Percentiles rank a stretch among this genome's conserved stretches.
phyloP scores from a whole-genome alignment of 2,329 filamentous ascomycete genomes.

The Penicillium sp. region DNA sequence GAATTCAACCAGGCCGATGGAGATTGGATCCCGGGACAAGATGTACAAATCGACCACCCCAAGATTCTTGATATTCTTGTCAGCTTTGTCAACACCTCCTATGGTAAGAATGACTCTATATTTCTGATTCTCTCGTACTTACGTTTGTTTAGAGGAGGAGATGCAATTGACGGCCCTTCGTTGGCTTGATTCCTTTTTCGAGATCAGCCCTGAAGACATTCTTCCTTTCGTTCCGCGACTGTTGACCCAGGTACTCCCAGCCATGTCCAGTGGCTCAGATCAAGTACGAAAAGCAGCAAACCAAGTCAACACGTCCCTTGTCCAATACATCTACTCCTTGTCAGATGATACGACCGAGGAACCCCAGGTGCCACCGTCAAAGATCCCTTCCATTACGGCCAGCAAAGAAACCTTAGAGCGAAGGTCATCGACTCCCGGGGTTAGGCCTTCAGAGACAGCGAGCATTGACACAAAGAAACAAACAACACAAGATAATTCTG shows the following conservation, averaged over 20 bases:
- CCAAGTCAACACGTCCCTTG: slow-evolving; percentile 83
- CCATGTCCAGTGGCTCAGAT: slow-evolving; percentile 88
- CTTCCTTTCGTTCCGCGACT: slow-evolving; percentile 91
- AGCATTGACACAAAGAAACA: slow-evolving; percentile 32
- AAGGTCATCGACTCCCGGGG: slow-evolving; percentile 43
- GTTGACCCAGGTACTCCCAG: slow-evolving; percentile 84
- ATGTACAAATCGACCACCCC: slow-evolving; percentile 90
- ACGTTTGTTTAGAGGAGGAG: slow-evolving; percentile 68
- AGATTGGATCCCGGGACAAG: slow-evolving; percentile 96
- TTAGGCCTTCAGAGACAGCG: slow-evolving; percentile 30
- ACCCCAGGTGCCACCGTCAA: slow-evolving; percentile 32
- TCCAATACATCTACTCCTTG: slow-evolving; percentile 90
- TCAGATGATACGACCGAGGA: slow-evolving; percentile 64
- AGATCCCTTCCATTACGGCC: slow-evolving; percentile 40
- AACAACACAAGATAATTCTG: slow-evolving; percentile 27
- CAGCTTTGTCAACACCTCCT: slow-evolving; percentile 77
- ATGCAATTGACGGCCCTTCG: slow-evolving; percentile 85
- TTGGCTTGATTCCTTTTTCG: slow-evolving; percentile 95
- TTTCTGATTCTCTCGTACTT: slow-evolving; percentile 29
- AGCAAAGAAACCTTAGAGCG: slow-evolving; percentile 40
- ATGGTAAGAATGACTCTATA: slow-evolving; percentile 52
- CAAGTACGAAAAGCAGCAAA: slow-evolving; percentile 83
- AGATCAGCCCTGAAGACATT: slow-evolving; percentile 96
- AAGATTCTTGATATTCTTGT: slow-evolving; percentile 90
- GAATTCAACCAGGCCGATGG: slow-evolving; percentile 67